Base-by-base conservation (phyloP, 2,329 filamentous ascomycete species). In the Aspergillus pseudonomiae region DNA sequence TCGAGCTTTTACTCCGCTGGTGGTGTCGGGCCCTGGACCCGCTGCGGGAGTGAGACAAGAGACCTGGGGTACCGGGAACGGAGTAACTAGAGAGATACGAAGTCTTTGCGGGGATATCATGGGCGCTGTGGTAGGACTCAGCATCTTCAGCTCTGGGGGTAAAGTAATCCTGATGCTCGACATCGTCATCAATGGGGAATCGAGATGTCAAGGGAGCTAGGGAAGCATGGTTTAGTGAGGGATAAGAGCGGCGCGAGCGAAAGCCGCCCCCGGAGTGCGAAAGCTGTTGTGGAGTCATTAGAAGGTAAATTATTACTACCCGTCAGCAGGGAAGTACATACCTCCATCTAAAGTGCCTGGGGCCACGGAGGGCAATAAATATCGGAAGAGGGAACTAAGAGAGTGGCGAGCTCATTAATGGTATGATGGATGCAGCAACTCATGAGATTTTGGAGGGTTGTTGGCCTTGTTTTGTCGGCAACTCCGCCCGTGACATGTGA, bases 211-310 rank as follows among this genome's bases (percentile, higher is more conserved):
- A 80, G 45, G 86, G 87, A 69, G 86, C 85, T n/a, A 89, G 81
- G 50, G 86, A 87, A 65, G 88, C 81, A 70, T 87, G 83, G 68
- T 84, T 78, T 59, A 89, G 81, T 65, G 86, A 86, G 56, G 85
- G 85, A 69, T 86, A 85, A 57, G 86, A 88, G 62, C 86, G 85
- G 56, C 83, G 82, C 50, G 77, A 78, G 36, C 73, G 74, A 67
- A 78, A 78, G 60, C 71, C 70, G 59, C 68, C 65, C 36, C 69
- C 68, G 28, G 72, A 73, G 41, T 65, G 62, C 41, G 69, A 70
- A 45, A 66, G 67, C 71, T 76, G 65, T 21, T 16, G 43, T 50
- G 61, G 41, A 28, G 56, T 62, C 63, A 60, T 64, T 71, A 66
- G 43, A 56, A 24, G 45, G 46, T 36, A 28, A 19, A 28, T 43